Conservation (phyloP, 305 asterid genomes). For the Fraxinus angustifolia region DNA sequence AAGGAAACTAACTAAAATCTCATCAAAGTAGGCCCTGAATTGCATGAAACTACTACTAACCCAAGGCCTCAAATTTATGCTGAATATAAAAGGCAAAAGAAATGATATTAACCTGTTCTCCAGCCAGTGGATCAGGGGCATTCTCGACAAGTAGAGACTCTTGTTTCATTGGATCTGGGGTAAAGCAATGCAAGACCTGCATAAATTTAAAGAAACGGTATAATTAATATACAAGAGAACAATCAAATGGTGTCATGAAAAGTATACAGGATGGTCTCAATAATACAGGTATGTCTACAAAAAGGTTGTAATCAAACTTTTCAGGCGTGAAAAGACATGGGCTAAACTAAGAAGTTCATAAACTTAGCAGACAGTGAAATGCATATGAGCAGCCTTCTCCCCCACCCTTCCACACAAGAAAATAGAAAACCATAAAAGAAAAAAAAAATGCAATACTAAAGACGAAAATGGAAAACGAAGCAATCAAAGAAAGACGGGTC, state of each 20-base stretch:
- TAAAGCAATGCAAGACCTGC: conserved; percentile 70
- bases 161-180: conserved; percentile 84
- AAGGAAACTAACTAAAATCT: not conserved
- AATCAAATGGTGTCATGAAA: conserved; percentile 10
- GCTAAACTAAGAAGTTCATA: not conserved
- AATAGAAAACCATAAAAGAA: not conserved
- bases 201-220: conserved; percentile 17
- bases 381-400: not conserved
- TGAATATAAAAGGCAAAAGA: conserved; percentile 9
- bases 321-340: not conserved
- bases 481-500: not conserved
- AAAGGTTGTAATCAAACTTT: not conserved
- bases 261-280: not conserved
- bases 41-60: not conserved
- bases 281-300: not conserved
- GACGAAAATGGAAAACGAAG: not conserved
- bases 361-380: not conserved
- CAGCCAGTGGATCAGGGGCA: conserved; percentile 78
- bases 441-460: not conserved
- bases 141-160: conserved; percentile 79
- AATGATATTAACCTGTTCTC: conserved; percentile 70
- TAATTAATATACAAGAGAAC: conserved; percentile 17
- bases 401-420: not conserved
- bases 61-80: not conserved
- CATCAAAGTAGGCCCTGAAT: not conserved